Evolutionary conservation across 176 grass and related monocot genomes (phyloP), one percentile per base, ranked within the genome.

Genomic region (Ensete glaucum): DNA sequence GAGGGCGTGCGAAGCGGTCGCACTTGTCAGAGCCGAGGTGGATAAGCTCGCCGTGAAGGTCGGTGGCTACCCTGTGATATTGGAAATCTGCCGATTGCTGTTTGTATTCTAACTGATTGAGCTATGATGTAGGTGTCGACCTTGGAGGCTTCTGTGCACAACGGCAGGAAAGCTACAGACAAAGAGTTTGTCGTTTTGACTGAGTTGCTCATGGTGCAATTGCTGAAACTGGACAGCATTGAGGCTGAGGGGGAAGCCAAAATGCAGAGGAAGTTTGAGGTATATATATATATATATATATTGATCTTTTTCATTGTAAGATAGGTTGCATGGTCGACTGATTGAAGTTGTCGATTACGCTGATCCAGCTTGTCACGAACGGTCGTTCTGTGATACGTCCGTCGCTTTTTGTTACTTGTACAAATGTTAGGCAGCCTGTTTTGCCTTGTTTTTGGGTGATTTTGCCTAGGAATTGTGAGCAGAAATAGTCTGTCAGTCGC

Each of bases 211-310:
- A 99, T 99, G 95, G 72, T 87, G 80, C 88, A 99, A 63, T 78
- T 99, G 64, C 67, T 99, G 50, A 99, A 88, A 85, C 73, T 99
- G 3, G 91, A 99, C 77, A 82, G 91, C 59, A 94, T 94, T 43
- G 83, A 99, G 77, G 95, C 95, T 72, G 86, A 89, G 58, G 95
- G 95, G 29, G 91, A 99, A 67, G 95, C 88, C 43, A 99, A 88
- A 75, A 80, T 80, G 29, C 86, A 89, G 55, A 91, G 95, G 78
- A 94, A 88, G 73, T 86, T 82, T 11, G 95, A 99, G 90, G 95
- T 99, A 34, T 34, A 34, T 34, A 4, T 34, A 4, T 34, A 34
- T 34, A 29, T 29, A 29, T 29, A 3, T 29, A 29, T 29, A 29
- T 29, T 0, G 1, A 29, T 29, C 27, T 29, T 29, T 29, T 29